Conservation (phyloP, 1,284 basidiomycete species). For the Wallemia hederae region DNA sequence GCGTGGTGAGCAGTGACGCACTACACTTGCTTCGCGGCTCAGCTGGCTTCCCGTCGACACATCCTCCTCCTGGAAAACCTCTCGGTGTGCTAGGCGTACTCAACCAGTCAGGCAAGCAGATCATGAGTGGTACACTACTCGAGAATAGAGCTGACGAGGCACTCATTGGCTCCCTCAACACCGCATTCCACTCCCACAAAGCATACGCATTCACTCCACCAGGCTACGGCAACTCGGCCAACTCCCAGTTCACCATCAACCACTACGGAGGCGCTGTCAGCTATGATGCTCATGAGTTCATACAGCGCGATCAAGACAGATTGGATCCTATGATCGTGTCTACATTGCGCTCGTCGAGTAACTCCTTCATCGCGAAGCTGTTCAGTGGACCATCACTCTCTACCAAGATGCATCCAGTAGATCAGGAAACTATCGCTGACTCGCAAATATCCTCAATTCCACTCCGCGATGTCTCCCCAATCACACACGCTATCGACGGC, state of each 20-base stretch:
- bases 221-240: conserved; percentile 35
- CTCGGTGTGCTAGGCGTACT: conserved; percentile 27
- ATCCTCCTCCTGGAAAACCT: not conserved
- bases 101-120: conserved; percentile 43
- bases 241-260: conserved; percentile 63
- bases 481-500: not conserved
- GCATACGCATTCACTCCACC: conserved; percentile 52
- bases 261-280: conserved; percentile 75
- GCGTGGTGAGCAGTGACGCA: not conserved
- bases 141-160: conserved; percentile 82
- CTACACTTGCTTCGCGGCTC: not conserved
- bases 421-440: conserved; percentile 76
- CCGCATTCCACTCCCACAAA: conserved; percentile 75
- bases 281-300: conserved; percentile 65
- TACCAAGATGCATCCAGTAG: conserved; percentile 62
- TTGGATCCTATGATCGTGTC: conserved; percentile 79
- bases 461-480: conserved; percentile 64
- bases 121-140: conserved; percentile 46
- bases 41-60: not conserved
- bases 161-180: conserved; percentile 78
- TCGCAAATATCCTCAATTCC: conserved; percentile 78
- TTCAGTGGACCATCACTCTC: conserved; percentile 67
- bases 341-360: conserved; percentile 46
- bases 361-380: conserved; percentile 66
- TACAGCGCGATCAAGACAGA: conserved; percentile 64